Conservation (phyloP, 2,329 filamentous ascomycete species). For the Paramyrothecium sp. region DNA sequence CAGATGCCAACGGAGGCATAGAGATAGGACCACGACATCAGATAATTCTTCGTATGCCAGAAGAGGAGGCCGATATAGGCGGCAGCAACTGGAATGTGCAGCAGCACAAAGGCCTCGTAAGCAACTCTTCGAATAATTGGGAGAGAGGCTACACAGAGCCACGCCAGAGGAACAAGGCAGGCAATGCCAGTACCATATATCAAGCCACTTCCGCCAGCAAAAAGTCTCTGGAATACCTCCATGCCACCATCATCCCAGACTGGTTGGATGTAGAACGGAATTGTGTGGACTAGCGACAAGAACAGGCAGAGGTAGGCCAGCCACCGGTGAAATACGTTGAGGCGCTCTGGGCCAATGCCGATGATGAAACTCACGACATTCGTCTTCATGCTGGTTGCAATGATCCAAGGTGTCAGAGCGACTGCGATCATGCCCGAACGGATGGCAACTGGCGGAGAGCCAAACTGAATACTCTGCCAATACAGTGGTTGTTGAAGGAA, state of each 20-base stretch:
- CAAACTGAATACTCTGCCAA: conserved; percentile 81
- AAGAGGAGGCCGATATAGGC: conserved; percentile 83
- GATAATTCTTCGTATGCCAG: conserved; percentile 93
- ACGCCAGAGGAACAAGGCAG: conserved; percentile 75
- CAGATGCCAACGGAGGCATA: conserved; percentile 80
- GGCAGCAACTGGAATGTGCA: conserved; percentile 81
- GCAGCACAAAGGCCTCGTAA: conserved; percentile 81
- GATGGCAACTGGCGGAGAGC: conserved; percentile 85
- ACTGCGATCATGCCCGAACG: conserved; percentile 89
- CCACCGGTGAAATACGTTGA: conserved; percentile 94
- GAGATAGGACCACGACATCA: conserved; percentile 87
- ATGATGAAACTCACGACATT: conserved; percentile 83
- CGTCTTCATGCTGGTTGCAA: conserved; percentile 86
- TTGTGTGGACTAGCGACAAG: conserved; percentile 76
- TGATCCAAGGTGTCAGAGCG: conserved; percentile 88
- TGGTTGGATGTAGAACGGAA: conserved; percentile 88
- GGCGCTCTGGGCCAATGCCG: conserved; percentile 85
- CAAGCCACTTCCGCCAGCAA: conserved; percentile 62
- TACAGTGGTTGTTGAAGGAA: conserved; percentile 88
- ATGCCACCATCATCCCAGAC: conserved; percentile 79
- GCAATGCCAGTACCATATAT: conserved; percentile 86
- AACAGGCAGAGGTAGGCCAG: conserved; percentile 83
- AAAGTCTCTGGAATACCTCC: conserved; percentile 67
- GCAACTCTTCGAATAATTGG: conserved; percentile 72
- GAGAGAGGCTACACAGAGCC: conserved; percentile 83